Conservation (phyloP, 2,329 filamentous ascomycete species). For the Neurospora crassa region DNA sequence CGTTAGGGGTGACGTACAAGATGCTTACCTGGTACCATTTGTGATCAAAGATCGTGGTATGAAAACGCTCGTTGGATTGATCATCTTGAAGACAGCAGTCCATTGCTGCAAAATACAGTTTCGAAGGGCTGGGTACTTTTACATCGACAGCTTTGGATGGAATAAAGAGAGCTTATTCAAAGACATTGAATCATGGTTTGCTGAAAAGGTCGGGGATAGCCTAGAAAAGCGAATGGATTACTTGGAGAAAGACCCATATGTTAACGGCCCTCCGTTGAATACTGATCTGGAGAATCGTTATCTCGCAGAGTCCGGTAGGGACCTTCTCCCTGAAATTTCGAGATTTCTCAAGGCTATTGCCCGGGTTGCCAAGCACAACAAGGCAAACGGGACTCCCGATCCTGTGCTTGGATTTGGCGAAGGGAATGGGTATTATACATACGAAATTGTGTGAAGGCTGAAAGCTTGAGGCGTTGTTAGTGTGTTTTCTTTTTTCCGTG, state of each 20-base stretch:
- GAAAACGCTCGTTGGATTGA: too few relatives aligned
- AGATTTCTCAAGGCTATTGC: neutral
- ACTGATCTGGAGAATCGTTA: neutral
- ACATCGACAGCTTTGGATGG: too few relatives aligned
- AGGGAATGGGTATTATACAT: neutral
- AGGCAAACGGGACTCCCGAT: neutral
- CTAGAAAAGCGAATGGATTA: neutral
- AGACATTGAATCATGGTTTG: neutral
- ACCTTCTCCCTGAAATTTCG: neutral
- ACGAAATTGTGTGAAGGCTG: neutral
- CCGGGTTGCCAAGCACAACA: neutral
- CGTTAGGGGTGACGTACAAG: neutral
- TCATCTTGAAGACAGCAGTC: neutral
- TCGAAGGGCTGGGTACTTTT: neutral
- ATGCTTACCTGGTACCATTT: neutral
- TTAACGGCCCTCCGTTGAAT: neutral
- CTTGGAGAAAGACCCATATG: neutral
- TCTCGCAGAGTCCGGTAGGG: neutral
- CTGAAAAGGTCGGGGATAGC: neutral
- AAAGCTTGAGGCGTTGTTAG: rapidly evolving
- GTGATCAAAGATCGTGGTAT: too few relatives aligned
- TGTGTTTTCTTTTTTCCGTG: neutral
- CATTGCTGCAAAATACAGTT: neutral
- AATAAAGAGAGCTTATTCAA: neutral
- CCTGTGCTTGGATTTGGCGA: neutral